Percentiles rank a stretch among this genome's conserved stretches.
These are phyloP conservation scores for Cladosporium sp. DNA, from an alignment of 2,329 filamentous ascomycete genomes.

Conservation along the genomic window DNA sequence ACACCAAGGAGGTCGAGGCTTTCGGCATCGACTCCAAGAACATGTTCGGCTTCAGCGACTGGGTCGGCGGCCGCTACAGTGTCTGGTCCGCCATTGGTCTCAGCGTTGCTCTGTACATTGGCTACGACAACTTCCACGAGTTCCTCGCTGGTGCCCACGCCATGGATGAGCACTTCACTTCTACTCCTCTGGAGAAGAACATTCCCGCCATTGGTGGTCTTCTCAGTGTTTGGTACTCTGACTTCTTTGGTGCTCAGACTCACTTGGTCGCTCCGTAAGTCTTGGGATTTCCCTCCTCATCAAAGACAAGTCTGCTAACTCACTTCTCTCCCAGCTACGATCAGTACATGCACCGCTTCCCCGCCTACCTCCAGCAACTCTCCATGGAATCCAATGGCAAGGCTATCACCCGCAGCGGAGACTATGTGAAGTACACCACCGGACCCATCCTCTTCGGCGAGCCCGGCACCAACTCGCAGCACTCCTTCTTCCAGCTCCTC, in stretches of 20 bases:
- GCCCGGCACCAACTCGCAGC: conserved; percentile 97
- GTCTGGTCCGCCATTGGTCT: conserved; percentile 98
- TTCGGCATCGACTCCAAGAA: conserved; percentile 98
- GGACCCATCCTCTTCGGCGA: conserved; percentile 95
- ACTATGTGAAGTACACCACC: conserved; percentile 94
- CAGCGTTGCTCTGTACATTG: conserved; percentile 90
- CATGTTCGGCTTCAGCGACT: conserved; percentile 99
- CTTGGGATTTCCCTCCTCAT: neutral
- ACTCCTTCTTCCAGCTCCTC: conserved; percentile 99
- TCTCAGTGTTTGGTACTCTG: conserved; percentile 95
- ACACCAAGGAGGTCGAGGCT: conserved; percentile 91
- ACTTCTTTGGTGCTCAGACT: conserved; percentile 98
- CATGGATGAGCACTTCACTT: conserved; percentile 98
- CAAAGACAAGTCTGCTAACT: too few species aligned
- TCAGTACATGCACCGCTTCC: conserved; percentile 98
- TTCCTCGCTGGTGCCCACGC: conserved; percentile 92
- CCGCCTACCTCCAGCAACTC: conserved; percentile 96
- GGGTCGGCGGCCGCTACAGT: conserved; percentile 97
- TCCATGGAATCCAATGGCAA: conserved; percentile 99
- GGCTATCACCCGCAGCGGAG: conserved; percentile 81
- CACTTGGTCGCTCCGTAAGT: conserved; percentile 91
- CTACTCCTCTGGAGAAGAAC: conserved; percentile 86
- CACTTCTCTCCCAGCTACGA: conserved; percentile 62
- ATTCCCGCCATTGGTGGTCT: conserved; percentile 90
- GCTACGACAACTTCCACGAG: conserved; percentile 95